Percentiles rank a stretch among this genome's conserved stretches.
Evolutionary conservation across 495 filamentous ascomycete species (phyloP).

Genomic region (Aspergillus coremiiformis): DNA sequence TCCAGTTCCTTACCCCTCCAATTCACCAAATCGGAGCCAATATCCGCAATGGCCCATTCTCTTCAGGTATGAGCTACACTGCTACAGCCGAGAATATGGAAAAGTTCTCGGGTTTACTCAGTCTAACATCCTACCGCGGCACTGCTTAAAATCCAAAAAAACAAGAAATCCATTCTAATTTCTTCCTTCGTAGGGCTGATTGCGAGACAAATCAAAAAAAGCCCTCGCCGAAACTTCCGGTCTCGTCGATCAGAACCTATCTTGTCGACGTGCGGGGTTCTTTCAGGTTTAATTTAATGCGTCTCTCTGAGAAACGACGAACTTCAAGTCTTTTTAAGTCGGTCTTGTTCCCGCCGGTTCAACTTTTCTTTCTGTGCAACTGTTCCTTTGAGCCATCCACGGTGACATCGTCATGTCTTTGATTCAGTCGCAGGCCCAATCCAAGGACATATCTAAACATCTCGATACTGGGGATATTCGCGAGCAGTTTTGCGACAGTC

Average conservation of each 20-base stretch:
- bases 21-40: not conserved
- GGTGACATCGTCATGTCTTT: conserved; percentile 9
- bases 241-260: not conserved
- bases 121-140: not conserved
- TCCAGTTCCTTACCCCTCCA: not conserved
- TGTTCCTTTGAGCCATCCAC: not conserved
- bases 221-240: not conserved
- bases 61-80: not conserved
- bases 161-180: not conserved
- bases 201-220: not conserved
- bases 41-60: not conserved
- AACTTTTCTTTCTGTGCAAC: not conserved
- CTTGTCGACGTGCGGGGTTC: not conserved
- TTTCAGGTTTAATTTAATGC: too few relatives aligned
- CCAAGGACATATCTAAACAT: conserved; percentile 15
- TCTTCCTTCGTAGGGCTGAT: not conserved
- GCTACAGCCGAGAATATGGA: not conserved
- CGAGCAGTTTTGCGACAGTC: conserved; percentile 19
- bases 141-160: not conserved
- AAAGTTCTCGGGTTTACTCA: not conserved
- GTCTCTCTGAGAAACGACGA: not conserved
- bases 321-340: too few relatives aligned
- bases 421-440: not conserved
- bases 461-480: conserved; percentile 16
- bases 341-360: not conserved